These are phyloP conservation scores for Aspergillus melleus DNA, from an alignment of 2,329 filamentous ascomycete genomes.

Conservation along the genomic window DNA sequence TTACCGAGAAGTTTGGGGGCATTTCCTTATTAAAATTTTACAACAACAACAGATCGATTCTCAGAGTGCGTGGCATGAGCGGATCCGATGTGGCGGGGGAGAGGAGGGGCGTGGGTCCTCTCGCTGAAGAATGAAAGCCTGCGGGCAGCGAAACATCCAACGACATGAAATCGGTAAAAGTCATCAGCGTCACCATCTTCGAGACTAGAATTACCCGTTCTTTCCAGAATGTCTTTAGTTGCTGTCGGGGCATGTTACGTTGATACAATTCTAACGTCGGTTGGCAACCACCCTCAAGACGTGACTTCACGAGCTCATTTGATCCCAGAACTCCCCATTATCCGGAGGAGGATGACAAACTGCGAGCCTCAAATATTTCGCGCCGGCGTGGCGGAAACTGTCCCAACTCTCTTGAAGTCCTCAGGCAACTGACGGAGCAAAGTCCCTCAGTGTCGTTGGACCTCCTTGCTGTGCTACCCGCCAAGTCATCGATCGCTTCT, in stretches of 20 bases:
- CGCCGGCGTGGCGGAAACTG: constrained; percentile 71
- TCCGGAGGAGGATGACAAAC: constrained; percentile 70
- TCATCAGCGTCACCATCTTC: neutral
- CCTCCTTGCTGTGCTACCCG: constrained; percentile 54
- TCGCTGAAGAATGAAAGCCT: too few relatives aligned
- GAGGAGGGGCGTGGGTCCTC: too few relatives aligned
- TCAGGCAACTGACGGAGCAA: constrained; percentile 59
- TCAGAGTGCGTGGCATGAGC: too few relatives aligned
- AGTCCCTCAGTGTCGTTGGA: constrained; percentile 27
- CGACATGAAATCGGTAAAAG: too few relatives aligned
- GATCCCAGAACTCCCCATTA: constrained; percentile 50
- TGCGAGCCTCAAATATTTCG: constrained; percentile 61
- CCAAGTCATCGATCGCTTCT: constrained; percentile 51
- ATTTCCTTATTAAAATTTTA: too few relatives aligned
- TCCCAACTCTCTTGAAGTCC: constrained; percentile 69
- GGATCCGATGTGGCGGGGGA: too few relatives aligned
- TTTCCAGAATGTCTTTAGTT: constrained; percentile 54
- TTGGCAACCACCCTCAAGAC: constrained; percentile 12
- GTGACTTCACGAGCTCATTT: constrained; percentile 5
- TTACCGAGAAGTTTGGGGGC: too few relatives aligned
- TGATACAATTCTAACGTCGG: constrained; percentile 67
- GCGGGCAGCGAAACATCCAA: too few relatives aligned
- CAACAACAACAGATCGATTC: too few relatives aligned
- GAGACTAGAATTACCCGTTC: neutral
- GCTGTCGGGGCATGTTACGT: constrained; percentile 69